Evolutionary conservation across 306 rosid genomes (phyloP), one percentile per base, ranked within the genome.

Genomic region (Vigna nakashimae): DNA sequence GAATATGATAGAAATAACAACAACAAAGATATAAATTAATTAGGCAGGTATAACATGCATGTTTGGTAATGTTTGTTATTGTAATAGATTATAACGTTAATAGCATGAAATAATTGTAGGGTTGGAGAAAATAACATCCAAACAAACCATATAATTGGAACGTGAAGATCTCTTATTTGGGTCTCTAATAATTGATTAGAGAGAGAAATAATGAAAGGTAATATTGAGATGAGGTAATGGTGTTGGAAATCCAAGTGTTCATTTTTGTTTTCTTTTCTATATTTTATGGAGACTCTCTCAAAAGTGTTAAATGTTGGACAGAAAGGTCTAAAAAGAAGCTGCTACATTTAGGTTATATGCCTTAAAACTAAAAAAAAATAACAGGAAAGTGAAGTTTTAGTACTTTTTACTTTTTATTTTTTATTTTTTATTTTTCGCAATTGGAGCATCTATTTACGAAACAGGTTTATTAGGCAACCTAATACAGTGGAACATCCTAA

Each of bases 401-500:
- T 56, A 24, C 48, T 43, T 43, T 10, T 28, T 30, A 30, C 28
- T 26, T 26, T 30, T 30, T 30, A 30, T 30, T 30, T 43, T 10
- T 11, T 43, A 26, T 26, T 43, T 32, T 76, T 11, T 43, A 2
- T 26, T 43, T 32, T 76, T 76, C 38, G 18, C 26, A 2, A 55
- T 57, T 57, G 72, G 30, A 48, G 4, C 0, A 24, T 40, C 20
- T 46, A 45, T 65, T 71, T 53, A 50, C 24, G 18, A 56, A 6
- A 20, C 36, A 58, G 43, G 42, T 60, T 60, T 55, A 28, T 55
- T 76, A 52, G 73, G 50, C 59, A 20, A 52, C 71, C 60, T 78
- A 73, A 72, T 59, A 28, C 22, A 65, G 82, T 80, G 80, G 84
- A 66, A 38, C 18, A 50, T 73, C 76, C 26, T 34, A 79, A 83